phyloP scores from a whole-genome alignment of 2,329 filamentous ascomycete genomes.

The Colletotrichum higginsianum region DNA sequence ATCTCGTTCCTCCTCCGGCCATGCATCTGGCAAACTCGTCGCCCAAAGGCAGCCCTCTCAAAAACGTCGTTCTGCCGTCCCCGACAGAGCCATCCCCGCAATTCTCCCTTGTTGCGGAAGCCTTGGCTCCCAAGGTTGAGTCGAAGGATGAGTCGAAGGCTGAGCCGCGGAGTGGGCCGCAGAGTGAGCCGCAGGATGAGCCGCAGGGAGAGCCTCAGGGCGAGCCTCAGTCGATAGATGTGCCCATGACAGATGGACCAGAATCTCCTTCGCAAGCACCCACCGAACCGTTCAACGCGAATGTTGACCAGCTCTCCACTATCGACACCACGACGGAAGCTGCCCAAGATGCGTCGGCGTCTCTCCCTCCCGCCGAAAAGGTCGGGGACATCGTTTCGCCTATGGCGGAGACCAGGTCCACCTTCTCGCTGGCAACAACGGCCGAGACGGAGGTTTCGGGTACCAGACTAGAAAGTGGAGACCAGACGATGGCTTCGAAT shows the following conservation, averaged over 20 bases:
- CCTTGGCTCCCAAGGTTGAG: conserved; percentile 25
- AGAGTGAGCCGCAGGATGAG: no score
- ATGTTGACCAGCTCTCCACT: conserved; percentile 17
- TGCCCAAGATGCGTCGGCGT: conserved; percentile 27
- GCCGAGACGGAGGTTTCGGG: conserved; percentile 37
- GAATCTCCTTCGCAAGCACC: conserved; percentile 18
- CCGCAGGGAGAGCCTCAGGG: no score
- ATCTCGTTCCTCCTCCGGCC: conserved; percentile 49
- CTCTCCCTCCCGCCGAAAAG: conserved; percentile 36
- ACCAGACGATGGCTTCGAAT: conserved; percentile 30
- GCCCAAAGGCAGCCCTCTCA: conserved; percentile 65
- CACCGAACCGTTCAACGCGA: background rate
- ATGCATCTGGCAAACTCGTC: conserved; percentile 47
- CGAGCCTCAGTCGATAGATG: background rate
- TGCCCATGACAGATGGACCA: conserved; percentile 24
- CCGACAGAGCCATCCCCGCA: conserved; percentile 56
- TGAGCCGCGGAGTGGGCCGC: background rate
- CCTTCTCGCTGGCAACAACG: conserved; percentile 37
- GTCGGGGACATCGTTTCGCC: conserved; percentile 39
- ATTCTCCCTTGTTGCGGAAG: conserved; percentile 36
- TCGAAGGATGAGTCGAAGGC: background rate
- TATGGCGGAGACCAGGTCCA: conserved; percentile 37
- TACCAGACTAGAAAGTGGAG: conserved; percentile 27
- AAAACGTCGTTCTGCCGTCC: conserved; percentile 65
- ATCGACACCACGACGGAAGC: conserved; percentile 17